Conservation (phyloP, 2,329 filamentous ascomycete genomes). For the Knufia fluminis region DNA sequence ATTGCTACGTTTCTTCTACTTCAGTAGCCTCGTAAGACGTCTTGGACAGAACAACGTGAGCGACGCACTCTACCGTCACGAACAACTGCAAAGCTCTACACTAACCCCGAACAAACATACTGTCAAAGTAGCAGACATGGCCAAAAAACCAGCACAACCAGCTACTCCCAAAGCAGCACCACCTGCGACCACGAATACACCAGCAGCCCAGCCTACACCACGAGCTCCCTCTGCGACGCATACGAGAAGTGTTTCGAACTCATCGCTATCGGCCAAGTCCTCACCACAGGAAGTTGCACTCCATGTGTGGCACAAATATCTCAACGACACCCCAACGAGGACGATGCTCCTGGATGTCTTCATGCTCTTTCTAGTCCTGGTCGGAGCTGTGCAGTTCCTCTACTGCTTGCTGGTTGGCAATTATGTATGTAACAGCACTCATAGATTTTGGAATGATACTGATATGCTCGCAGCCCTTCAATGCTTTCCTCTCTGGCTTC, state of each 20-base stretch:
- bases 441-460: not conserved
- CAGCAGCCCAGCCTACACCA: not conserved
- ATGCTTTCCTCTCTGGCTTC: constrained; percentile 95
- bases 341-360: constrained; percentile 89
- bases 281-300: constrained; percentile 50
- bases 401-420: constrained; percentile 91
- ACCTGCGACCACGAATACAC: not conserved
- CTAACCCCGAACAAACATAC: not conserved
- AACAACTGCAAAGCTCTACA: too few relatives aligned
- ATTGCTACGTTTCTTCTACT: not conserved
- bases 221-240: not conserved
- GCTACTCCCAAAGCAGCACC: not conserved
- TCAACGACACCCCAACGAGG: constrained; percentile 72
- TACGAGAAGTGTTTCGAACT: not conserved
- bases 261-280: constrained; percentile 30
- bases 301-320: constrained; percentile 69
- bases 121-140: not conserved
- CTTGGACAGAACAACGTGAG: too few relatives aligned
- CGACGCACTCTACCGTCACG: too few relatives aligned
- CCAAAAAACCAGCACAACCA: constrained; percentile 1
- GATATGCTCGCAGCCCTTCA: constrained; percentile 65
- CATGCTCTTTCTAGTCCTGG: constrained; percentile 73
- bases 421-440: constrained; percentile 57
- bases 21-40: too few relatives aligned
- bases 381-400: constrained; percentile 82